Base-by-base conservation (phyloP, 306 rosid genomes). In the Cucurbita maxima region DNA sequence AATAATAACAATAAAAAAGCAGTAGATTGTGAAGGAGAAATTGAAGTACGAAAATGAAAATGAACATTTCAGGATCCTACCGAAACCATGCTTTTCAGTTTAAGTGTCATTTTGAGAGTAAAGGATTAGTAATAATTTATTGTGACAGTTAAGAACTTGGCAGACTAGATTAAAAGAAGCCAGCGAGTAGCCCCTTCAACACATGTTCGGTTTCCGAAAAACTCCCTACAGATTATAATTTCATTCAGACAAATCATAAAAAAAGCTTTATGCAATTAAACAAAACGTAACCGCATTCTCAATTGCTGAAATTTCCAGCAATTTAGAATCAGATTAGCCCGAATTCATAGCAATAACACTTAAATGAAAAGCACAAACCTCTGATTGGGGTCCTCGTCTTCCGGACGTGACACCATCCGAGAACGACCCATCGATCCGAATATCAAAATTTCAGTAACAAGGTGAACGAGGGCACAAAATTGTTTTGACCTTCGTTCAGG, bases 401-500 rank as follows among this genome's bases (percentile, higher is more conserved):
- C 74, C 5, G 74, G 16, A 47, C 77, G 83, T 62, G 79, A 75
- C 54, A 78, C 80, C 43, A 82, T 77, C 18, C 88, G 88, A 62
- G 86, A 82, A 57, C 88, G 84, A 64, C 86, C 86, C 86, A 85
- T 83, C 30, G 77, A 43, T 80, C 47, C 48, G 47, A 77, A 37
- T 71, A 18, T 60, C 76, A 45, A 41, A 75, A 74, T 50, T 62
- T 34, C 12, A 52, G 50, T 38, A 13, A 48, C 57, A 47, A 11
- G 18, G 20, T 12, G 44, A 34, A 22, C 70, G 47, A 68, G 78
- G 52, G 38, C 75, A 30, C 19, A 30, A 58, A 58, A 12, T 58
- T 30, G 0, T 6, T 58, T 58, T 58, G 16, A 58, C 8, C 43
- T 58, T 30, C 14, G 18, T 3, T 34, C 18, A 30, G 64, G 64